Evolutionary conservation across 441 rosid species (phyloP), one percentile per base, ranked within the genome.

Genomic region (Populus hybrid): DNA sequence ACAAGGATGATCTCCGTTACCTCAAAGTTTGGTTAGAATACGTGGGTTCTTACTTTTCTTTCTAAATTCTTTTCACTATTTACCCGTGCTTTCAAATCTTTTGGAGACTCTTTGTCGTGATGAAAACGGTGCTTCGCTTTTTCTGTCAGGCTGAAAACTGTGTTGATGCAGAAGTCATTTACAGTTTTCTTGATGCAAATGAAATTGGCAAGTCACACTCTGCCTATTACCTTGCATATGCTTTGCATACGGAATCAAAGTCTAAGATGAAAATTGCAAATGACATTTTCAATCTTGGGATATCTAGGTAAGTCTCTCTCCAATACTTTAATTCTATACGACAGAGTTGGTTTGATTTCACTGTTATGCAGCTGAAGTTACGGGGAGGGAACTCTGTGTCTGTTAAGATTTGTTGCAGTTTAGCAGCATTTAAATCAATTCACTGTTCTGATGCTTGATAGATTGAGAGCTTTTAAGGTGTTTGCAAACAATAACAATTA

Each of bases 1-100:
- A 94, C 82, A 95, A 87, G 88, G 89, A 92, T 67, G 98, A 95
- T 82, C 89, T 91, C 32, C 97, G 98, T 74, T 95, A 94, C 81
- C 97, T 94, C 81, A 95, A 92, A 91, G 87, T 92, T 35, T 95
- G 98, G 99, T 82, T 95, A 74, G 98, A 95, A 92, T 95, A 92
- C 81, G 99, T 95, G 80, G 74, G 93, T 78, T 80, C 68, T 68
- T 77, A 8, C n/a, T 6, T 50, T 26, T n/a, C 12, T 68, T 8
- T 28, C 30, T 46, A 0, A 12, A 46, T 46, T 46, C 57, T 46
- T 12, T 46, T 12, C 53, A 46, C 53, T 14, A 14, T 14, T 46
- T 12, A 46, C 57, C 20, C 1, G 30, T 28, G 12, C 9, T 74
- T 20, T 32, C 26, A 28, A 24, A 16, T 5, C 42, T 1, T 40